phyloP scores from a whole-genome alignment of 441 rosid species.

The Gossypium schwendimanii region DNA sequence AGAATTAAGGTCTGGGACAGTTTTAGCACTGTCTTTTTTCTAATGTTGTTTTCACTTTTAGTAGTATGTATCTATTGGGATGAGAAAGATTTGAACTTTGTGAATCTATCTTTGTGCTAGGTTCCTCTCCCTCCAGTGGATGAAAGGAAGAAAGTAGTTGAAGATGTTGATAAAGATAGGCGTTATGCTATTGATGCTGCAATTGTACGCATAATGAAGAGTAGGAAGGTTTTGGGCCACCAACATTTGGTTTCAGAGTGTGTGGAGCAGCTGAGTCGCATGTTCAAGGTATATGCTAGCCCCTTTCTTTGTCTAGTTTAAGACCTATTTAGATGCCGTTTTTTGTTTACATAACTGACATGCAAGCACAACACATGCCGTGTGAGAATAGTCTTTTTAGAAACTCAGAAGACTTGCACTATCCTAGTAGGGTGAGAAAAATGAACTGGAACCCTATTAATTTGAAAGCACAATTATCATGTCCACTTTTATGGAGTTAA shows the following conservation, averaged over 20 bases:
- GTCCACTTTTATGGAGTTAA: no score
- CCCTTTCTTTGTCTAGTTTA: not conserved
- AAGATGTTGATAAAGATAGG: constrained; percentile 86
- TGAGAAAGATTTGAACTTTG: not conserved
- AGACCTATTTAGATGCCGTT: not conserved
- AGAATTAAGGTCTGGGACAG: constrained; percentile 67
- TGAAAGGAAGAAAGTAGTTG: constrained; percentile 83
- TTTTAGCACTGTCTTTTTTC: not conserved
- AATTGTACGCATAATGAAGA: constrained; percentile 94
- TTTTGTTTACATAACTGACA: not conserved
- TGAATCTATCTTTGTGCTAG: constrained; percentile 22
- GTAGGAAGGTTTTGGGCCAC: constrained; percentile 75
- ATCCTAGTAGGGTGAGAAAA: no score
- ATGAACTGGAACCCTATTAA: no score
- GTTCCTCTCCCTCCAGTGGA: constrained; percentile 93
- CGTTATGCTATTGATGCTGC: constrained; percentile 93
- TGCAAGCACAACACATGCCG: not conserved
- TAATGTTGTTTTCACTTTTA: not conserved
- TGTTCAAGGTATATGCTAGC: constrained; percentile 65
- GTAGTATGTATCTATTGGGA: not conserved
- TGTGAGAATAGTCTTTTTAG: not conserved
- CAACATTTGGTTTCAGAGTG: constrained; percentile 79
- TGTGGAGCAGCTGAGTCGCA: constrained; percentile 83
- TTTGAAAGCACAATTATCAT: no score
- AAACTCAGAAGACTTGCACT: not conserved